These are phyloP conservation scores for Serendipita vermifera DNA, from an alignment of 768 basidiomycete species.

Conservation along the genomic window DNA sequence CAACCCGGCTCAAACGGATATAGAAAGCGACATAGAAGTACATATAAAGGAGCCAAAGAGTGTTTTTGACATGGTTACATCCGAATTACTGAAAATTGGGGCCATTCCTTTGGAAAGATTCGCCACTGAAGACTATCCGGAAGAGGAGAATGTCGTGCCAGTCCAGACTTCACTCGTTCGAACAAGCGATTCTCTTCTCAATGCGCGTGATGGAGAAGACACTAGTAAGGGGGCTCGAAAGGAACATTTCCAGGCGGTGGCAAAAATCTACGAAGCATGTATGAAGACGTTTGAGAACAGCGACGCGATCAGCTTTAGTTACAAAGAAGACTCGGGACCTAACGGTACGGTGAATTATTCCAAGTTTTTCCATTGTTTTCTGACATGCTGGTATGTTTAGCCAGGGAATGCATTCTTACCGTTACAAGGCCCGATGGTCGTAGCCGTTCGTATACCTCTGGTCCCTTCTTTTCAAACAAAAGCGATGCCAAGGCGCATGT, in stretches of 20 bases:
- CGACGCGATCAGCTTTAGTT: neutral
- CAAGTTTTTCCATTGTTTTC: neutral
- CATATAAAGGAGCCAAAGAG: no score
- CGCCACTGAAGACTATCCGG: neutral
- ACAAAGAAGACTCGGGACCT: neutral
- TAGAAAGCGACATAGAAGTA: no score
- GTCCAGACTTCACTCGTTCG: neutral
- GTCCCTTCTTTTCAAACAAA: conserved; percentile 31
- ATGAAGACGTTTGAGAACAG: neutral
- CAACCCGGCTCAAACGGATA: no score
- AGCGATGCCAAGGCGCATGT: conserved; percentile 42
- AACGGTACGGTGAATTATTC: neutral
- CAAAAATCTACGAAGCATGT: neutral
- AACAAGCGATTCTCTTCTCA: neutral
- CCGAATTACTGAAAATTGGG: neutral
- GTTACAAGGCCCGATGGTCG: conserved; percentile 43
- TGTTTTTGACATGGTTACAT: neutral
- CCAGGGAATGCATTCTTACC: conserved; percentile 39
- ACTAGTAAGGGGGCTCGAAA: neutral
- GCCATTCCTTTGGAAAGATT: neutral
- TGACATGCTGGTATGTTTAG: neutral
- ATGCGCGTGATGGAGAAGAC: neutral
- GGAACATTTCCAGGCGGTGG: neutral
- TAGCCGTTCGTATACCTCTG: conserved; percentile 41
- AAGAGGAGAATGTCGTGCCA: neutral